These are phyloP conservation scores for Cucurbita moschata DNA, from an alignment of 306 rosid genomes.

Conservation along the genomic window DNA sequence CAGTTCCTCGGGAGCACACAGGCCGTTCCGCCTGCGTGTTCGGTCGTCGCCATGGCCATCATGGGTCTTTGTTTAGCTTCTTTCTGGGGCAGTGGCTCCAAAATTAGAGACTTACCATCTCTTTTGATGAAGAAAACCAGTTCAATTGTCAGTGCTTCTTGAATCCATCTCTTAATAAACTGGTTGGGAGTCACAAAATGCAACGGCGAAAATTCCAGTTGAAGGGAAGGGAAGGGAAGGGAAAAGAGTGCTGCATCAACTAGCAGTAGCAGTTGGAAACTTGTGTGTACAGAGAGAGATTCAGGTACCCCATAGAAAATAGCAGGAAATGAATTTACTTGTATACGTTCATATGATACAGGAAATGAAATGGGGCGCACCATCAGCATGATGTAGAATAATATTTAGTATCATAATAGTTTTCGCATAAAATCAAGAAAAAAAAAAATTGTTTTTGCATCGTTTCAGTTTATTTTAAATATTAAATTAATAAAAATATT, in stretches of 20 bases:
- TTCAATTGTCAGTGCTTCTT: conserved; percentile 15
- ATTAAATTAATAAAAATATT: too few species aligned
- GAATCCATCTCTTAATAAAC: neutral
- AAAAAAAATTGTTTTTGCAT: neutral
- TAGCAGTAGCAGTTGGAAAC: neutral
- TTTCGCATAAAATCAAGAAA: neutral
- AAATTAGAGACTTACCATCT: conserved; percentile 50
- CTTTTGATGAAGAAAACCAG: conserved; percentile 24
- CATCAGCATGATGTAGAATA: neutral
- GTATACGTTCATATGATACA: neutral
- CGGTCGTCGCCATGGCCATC: conserved; percentile 83
- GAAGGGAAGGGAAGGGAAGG: too few species aligned
- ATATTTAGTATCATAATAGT: neutral
- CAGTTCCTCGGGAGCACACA: conserved; percentile 89
- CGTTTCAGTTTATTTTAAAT: neutral
- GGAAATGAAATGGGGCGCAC: neutral
- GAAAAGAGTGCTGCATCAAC: neutral
- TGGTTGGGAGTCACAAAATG: neutral
- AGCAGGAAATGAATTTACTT: neutral
- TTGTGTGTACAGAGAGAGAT: neutral
- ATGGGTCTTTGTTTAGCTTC: conserved; percentile 93
- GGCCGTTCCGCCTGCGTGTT: conserved; percentile 94
- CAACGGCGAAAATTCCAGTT: neutral
- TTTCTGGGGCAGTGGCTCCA: conserved; percentile 74
- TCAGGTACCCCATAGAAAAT: neutral